Conservation (phyloP, 2,329 filamentous ascomycete species). For the Penicillium glabrum region DNA sequence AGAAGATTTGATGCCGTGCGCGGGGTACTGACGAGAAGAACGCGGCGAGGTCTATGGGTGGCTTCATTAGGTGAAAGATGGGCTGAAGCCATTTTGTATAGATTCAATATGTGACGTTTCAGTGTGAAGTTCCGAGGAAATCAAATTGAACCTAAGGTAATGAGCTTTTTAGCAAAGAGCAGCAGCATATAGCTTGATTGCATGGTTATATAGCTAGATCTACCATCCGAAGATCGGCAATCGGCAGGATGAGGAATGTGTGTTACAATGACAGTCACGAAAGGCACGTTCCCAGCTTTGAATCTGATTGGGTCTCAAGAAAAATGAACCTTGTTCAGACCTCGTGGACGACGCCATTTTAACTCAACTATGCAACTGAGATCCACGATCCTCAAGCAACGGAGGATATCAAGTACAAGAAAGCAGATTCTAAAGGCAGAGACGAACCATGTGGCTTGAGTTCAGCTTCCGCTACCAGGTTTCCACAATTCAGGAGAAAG, state of each 20-base stretch:
- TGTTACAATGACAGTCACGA: not conserved
- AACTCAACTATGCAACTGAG: not conserved
- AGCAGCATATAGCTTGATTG: not conserved
- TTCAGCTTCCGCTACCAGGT: too few species aligned
- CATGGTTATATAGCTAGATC: not conserved
- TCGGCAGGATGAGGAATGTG: not conserved
- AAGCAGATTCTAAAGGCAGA: too few species aligned
- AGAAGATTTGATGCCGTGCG: slow-evolving; percentile 23
- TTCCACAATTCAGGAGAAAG: too few species aligned
- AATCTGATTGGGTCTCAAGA: too few species aligned
- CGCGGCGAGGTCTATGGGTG: not conserved
- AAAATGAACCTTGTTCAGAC: not conserved
- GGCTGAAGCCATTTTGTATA: not conserved
- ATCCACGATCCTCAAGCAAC: not conserved
- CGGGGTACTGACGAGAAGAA: slow-evolving; percentile 14
- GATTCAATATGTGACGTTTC: not conserved
- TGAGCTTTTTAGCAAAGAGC: not conserved
- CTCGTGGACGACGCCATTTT: not conserved
- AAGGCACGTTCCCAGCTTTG: not conserved
- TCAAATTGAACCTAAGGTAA: not conserved
- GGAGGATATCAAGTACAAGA: not conserved
- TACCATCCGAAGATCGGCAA: not conserved
- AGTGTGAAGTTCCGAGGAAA: not conserved
- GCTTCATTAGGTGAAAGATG: not conserved
- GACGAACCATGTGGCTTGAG: too few species aligned